These are phyloP conservation scores for Leptographium flavum DNA, from an alignment of 2,329 filamentous ascomycete genomes.

Conservation along the genomic window DNA sequence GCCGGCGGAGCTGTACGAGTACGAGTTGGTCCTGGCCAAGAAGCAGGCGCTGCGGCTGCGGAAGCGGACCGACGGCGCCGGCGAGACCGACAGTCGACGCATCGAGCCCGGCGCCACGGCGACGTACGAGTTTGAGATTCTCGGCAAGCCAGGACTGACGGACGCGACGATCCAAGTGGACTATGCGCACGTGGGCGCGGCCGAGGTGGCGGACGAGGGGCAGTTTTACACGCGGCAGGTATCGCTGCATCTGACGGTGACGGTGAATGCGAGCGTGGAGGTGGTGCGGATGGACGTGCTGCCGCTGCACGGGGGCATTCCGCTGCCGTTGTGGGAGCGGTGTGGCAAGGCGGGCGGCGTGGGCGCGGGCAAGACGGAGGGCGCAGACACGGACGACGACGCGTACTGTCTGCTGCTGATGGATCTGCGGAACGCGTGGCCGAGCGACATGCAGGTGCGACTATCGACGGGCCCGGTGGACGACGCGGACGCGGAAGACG, in stretches of 20 bases:
- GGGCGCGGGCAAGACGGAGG: constrained; percentile 17
- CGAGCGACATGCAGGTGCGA: constrained; percentile 56
- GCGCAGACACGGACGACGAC: constrained; percentile 18
- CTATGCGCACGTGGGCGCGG: constrained; percentile 66
- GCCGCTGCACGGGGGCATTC: constrained; percentile 55
- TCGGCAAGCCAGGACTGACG: constrained; percentile 75
- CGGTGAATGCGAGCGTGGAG: constrained; percentile 84
- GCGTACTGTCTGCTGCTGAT: constrained; percentile 68
- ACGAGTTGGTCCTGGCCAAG: constrained; percentile 64
- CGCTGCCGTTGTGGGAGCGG: constrained; percentile 40
- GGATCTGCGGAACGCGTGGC: constrained; percentile 84
- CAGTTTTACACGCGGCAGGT: constrained; percentile 77
- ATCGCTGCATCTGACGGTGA: constrained; percentile 67
- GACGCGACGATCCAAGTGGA: constrained; percentile 70
- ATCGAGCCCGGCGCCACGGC: constrained; percentile 55
- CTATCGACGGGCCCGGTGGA: constrained; percentile 27
- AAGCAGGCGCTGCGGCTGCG: constrained; percentile 51
- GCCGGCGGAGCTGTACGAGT: constrained; percentile 69
- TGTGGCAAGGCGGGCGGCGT: constrained; percentile 15
- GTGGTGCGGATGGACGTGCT: constrained; percentile 66
- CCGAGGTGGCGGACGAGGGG: constrained; percentile 48
- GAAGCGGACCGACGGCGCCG: constrained; percentile 25
- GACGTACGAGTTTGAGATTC: constrained; percentile 69
- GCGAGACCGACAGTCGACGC: constrained; percentile 25
- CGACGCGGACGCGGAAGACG: constrained; percentile 33